Evolutionary conservation across 2,329 filamentous ascomycete species (phyloP).

Genomic region (Monilinia fructicola): DNA sequence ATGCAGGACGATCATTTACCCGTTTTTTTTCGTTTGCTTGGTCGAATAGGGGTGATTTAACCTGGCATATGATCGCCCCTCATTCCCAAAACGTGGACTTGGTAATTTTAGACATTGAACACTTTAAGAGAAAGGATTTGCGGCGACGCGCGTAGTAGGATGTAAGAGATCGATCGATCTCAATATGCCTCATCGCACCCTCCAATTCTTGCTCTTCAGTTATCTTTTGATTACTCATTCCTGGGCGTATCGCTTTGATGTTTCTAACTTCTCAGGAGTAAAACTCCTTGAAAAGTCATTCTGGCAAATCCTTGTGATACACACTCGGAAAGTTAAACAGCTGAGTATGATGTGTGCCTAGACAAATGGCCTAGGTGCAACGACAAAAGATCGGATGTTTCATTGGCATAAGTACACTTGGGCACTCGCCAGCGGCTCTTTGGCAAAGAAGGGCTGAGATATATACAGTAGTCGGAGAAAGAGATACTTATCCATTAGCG

Average conservation of each 20-base stretch:
- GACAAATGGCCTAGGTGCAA: background rate
- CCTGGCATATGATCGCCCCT: background rate
- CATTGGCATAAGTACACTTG: background rate
- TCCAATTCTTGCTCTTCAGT: background rate
- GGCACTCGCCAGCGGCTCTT: background rate
- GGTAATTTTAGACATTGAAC: background rate
- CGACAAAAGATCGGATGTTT: background rate
- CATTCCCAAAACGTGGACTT: background rate
- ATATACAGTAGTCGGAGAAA: background rate
- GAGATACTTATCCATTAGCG: background rate
- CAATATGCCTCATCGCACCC: background rate
- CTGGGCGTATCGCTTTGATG: slow-evolving; percentile 1
- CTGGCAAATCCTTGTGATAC: background rate
- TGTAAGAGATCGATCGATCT: slow-evolving; percentile 11
- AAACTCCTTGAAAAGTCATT: background rate
- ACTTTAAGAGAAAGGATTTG: slow-evolving; percentile 8
- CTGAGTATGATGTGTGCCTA: slow-evolving; percentile 7
- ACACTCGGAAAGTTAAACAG: background rate
- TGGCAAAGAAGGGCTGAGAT: background rate
- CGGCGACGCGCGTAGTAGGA: background rate
- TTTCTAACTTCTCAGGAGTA: background rate
- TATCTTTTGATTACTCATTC: background rate
- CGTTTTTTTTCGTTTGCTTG: background rate
- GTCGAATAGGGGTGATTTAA: background rate
- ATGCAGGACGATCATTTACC: slow-evolving; percentile 7